A percentile compares a stretch with the other conserved stretches of the same genome.
Conservation (phyloP, 352 stramenopile species). For the Pythium vanterpoolii region DNA sequence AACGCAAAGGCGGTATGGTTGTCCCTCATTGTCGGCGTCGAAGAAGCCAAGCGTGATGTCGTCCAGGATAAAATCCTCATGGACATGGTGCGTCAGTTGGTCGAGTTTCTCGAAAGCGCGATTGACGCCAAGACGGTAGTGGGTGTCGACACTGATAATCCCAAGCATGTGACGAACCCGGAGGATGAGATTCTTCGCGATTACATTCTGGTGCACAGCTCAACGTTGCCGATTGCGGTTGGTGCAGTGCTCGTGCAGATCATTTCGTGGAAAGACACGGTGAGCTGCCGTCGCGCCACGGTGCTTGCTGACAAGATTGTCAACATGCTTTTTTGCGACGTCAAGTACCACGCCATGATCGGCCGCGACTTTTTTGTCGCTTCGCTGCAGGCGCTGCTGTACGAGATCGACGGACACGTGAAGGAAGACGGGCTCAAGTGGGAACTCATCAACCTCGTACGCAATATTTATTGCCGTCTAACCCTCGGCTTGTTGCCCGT, state of each 20-base stretch:
- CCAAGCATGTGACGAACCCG: slow-evolving; percentile 66
- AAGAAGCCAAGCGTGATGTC: slow-evolving; percentile 67
- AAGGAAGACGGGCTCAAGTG: slow-evolving; percentile 82
- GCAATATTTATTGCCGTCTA: slow-evolving; percentile 78
- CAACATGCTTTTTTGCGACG: slow-evolving; percentile 41
- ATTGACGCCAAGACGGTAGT: slow-evolving; percentile 78
- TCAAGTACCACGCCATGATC: slow-evolving; percentile 39
- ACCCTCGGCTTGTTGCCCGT: slow-evolving; percentile 60
- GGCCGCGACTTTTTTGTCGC: slow-evolving; percentile 63
- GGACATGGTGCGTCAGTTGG: slow-evolving; percentile 59
- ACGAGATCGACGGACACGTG: slow-evolving; percentile 56
- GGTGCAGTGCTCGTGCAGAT: slow-evolving; percentile 50
- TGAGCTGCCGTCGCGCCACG: slow-evolving; percentile 62
- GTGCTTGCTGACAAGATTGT: slow-evolving; percentile 64
- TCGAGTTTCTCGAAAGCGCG: slow-evolving; percentile 69
- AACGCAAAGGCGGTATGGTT: slow-evolving; percentile 41
- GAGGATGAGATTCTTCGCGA: slow-evolving; percentile 58
- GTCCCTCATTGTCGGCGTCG: slow-evolving; percentile 53
- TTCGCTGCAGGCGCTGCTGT: slow-evolving; percentile 48
- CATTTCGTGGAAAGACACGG: slow-evolving; percentile 71
- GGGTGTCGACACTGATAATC: slow-evolving; percentile 60
- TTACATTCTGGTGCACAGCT: slow-evolving; percentile 52
- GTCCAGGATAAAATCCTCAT: slow-evolving; percentile 70
- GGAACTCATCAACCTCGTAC: slow-evolving; percentile 81
- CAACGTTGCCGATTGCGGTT: slow-evolving; percentile 44